These are phyloP conservation scores for Entoloma clypeatum DNA, from an alignment of 1,284 basidiomycete genomes.

Conservation along the genomic window DNA sequence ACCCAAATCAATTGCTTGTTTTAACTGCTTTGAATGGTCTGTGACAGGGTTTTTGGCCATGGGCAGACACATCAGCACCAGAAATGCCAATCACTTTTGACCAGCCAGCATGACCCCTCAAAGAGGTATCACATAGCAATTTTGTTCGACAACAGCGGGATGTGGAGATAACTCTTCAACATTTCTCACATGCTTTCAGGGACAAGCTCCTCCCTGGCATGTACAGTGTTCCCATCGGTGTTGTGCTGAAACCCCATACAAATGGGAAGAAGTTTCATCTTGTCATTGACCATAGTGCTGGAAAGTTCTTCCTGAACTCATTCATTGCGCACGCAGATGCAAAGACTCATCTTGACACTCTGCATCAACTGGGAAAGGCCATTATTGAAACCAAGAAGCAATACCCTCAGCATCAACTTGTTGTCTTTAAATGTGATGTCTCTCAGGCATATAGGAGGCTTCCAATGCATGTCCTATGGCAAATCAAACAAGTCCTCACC, in stretches of 20 bases:
- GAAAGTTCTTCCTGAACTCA: conserved; percentile 32
- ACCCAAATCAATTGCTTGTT: conserved; percentile 32
- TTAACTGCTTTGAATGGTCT: conserved; percentile 24
- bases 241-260: conserved; percentile 35
- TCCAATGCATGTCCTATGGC: conserved; percentile 38
- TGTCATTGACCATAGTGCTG: conserved; percentile 35
- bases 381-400: conserved; percentile 9
- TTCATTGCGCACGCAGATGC: conserved; percentile 26
- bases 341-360: conserved; percentile 20
- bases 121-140: neutral
- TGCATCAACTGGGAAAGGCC: conserved; percentile 23
- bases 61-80: conserved; percentile 1
- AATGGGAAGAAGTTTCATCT: conserved; percentile 33
- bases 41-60: conserved; percentile 33
- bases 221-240: no score
- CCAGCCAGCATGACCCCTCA: neutral
- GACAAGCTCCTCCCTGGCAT: conserved; percentile 39
- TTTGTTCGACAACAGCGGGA: conserved; percentile 30
- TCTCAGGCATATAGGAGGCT: conserved; percentile 31
- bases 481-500: conserved; percentile 36
- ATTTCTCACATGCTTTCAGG: conserved; percentile 36
- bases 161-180: conserved; percentile 25
- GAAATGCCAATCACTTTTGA: conserved; percentile 2
- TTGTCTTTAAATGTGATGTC: conserved; percentile 38
- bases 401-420: conserved; percentile 2